phyloP scores from a whole-genome alignment of 805 yeast species.

The Pichia rugopelliculosa region DNA sequence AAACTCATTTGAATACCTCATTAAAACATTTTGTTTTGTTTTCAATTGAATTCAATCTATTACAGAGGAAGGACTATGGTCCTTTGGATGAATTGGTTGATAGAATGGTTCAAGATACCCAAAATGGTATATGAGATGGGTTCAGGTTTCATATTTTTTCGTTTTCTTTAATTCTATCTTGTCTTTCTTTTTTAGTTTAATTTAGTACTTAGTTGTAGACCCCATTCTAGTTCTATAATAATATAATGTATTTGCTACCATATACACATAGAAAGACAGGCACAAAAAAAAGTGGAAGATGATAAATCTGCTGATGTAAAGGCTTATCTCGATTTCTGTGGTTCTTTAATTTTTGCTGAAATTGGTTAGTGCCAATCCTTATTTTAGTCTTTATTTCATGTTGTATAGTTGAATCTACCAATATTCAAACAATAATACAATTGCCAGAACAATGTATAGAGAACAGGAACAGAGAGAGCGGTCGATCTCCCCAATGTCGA shows the following conservation, averaged over 20 bases:
- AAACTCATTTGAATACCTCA: conserved; percentile 88
- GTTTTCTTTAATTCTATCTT: neutral
- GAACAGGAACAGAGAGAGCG: neutral
- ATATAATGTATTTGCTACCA: too few relatives aligned
- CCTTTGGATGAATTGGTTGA: conserved; percentile 82
- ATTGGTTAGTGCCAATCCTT: too few relatives aligned
- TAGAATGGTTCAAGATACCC: conserved; percentile 45
- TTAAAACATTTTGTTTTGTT: conserved; percentile 90
- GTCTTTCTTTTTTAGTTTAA: neutral
- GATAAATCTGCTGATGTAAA: too few relatives aligned
- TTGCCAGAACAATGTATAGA: neutral
- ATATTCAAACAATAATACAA: too few relatives aligned
- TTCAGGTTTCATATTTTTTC: neutral
- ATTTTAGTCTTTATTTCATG: too few relatives aligned
- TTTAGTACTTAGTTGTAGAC: too few relatives aligned
- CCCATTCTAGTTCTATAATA: too few relatives aligned
- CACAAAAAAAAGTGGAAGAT: too few relatives aligned
- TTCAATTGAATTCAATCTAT: conserved; percentile 72
- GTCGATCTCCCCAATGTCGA: neutral
- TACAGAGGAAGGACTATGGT: conserved; percentile 78
- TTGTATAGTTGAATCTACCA: too few relatives aligned
- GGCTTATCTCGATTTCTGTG: too few relatives aligned
- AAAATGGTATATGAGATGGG: neutral
- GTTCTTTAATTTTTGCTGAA: too few relatives aligned
- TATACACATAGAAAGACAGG: too few relatives aligned